Evolutionary conservation across 2,329 filamentous ascomycete genomes (phyloP), one percentile per base, ranked within the genome.

Genomic region (Nothophaeocryptopus gaeumannii): DNA sequence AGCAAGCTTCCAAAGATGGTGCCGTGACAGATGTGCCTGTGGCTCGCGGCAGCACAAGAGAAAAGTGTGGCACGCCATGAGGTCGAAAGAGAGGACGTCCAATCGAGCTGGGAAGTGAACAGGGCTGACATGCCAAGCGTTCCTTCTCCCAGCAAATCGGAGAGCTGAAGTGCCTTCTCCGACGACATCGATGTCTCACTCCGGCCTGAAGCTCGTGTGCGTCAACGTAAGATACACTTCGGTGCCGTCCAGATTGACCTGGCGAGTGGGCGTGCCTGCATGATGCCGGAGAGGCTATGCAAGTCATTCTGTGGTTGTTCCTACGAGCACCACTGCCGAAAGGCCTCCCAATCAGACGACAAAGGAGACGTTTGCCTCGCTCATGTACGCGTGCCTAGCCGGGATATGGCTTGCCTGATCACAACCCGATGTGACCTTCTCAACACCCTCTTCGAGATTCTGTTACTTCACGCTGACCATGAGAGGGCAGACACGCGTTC

Each of bases 261-360:
- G 20, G 20, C 40, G 30, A 34, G 34, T 35, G 16, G 37, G 29
- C 32, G 50, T 52, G 37, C 43, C 45, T 44, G 39, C 39, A 34
- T 47, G 50, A 36, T 47, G 40, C 47, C 45, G 47, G 36, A 31
- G 48, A 49, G 48, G 48, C 45, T 41, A 55, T 52, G 53, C 53
- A 55, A 45, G 53, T 55, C 48, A 55, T 52, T 49, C 39, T 50
- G 51, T 45, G 39, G 43, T 45, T 37, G 32, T 43, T 32, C 30
- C 33, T 26, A 36, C 40, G 45, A 38, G 33, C 39, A 32, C 37
- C 29, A 41, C 37, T 53, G 46, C 38, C 49, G 38, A 47, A 16
- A 12, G n/a, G 15, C n/a, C 29, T 11, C 11, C 48, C 30, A 37
- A 20, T 31, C 40, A 15, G 31, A 29, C 37, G 41, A 32, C 38